Conservation (phyloP, 345 rosid species). For the Syzygium aromaticum region DNA sequence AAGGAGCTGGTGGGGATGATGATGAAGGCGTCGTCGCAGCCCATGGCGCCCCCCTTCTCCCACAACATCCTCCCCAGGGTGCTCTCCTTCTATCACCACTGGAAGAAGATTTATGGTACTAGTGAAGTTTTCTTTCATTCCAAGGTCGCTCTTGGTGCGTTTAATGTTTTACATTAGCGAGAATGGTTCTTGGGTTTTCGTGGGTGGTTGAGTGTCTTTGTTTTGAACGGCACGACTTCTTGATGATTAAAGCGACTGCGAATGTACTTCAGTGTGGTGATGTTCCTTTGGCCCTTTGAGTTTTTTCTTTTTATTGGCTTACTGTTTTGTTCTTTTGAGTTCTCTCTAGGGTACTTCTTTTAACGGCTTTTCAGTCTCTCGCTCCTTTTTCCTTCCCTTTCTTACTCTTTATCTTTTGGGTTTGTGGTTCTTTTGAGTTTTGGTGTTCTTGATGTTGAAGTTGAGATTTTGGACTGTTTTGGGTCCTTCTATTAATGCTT, state of each 20-base stretch:
- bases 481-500: neutral
- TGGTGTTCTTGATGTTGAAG: constrained; percentile 40
- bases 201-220: neutral
- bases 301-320: neutral
- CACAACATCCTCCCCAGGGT: constrained; percentile 97
- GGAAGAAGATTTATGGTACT: constrained; percentile 93
- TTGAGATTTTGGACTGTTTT: constrained; percentile 40
- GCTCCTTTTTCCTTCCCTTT: neutral
- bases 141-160: too few species aligned
- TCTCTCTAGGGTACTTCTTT: neutral
- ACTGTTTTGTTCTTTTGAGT: neutral
- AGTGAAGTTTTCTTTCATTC: neutral
- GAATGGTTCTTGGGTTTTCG: neutral
- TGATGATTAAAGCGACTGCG: neutral
- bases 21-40: constrained; percentile 84
- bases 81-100: constrained; percentile 87
- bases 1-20: constrained; percentile 86
- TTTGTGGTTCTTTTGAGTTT: constrained; percentile 23
- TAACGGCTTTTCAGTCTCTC: neutral
- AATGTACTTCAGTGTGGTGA: neutral
- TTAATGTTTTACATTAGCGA: neutral
- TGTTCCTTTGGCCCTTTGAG: neutral
- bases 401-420: neutral
- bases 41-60: constrained; percentile 84
- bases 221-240: neutral